These are phyloP conservation scores for Tribonema minus DNA, from an alignment of 108 stramenopile species.

Conservation along the genomic window DNA sequence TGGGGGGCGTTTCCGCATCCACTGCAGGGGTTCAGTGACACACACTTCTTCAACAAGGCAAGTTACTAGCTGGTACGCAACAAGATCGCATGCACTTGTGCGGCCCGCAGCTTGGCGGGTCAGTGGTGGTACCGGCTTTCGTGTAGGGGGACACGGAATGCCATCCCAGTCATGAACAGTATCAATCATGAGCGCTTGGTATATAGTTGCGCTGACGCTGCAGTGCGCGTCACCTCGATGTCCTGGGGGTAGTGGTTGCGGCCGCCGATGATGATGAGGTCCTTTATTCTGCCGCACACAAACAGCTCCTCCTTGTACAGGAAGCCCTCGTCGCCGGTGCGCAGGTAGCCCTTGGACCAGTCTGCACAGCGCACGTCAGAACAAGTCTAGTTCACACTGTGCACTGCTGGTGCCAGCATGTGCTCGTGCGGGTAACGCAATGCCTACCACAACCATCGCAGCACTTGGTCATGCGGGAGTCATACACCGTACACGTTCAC, in stretches of 20 bases:
- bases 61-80: too few species aligned
- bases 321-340: conserved; percentile 97
- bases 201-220: too few species aligned
- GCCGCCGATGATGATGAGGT: conserved; percentile 95
- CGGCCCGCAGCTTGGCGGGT: too few species aligned
- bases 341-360: conserved; percentile 59
- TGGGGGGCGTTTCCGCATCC: too few species aligned
- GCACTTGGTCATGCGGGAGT: background rate
- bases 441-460: background rate
- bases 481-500: background rate
- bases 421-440: background rate
- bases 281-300: conserved; percentile 84
- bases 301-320: conserved; percentile 84
- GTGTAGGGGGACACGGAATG: background rate
- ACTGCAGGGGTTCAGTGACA: too few species aligned
- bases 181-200: too few species aligned
- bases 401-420: background rate
- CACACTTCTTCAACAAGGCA: too few species aligned
- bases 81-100: too few species aligned
- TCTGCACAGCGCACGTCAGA: background rate
- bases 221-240: background rate
- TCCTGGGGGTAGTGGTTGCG: conserved; percentile 97
- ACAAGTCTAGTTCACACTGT: too few species aligned
- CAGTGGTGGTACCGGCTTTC: too few species aligned
- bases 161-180: too few species aligned